Base-by-base conservation (phyloP, 2,329 filamentous ascomycete genomes). In the Trichoderma koningii region DNA sequence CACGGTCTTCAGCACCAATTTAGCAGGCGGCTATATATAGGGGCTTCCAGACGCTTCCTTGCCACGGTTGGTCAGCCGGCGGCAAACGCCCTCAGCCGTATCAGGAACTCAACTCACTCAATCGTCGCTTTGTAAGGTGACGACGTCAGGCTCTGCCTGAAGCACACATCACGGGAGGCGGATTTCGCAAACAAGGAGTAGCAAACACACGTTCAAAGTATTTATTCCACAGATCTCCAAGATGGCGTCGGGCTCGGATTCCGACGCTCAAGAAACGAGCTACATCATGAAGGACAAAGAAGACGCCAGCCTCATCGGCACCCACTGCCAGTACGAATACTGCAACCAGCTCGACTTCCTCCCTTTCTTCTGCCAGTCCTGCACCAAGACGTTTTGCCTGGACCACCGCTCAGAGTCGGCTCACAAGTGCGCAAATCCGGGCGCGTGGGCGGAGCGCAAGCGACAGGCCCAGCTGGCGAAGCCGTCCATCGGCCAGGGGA, bases 261-360 rank as follows among this genome's bases (percentile, higher is more conserved):
- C 71, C 62, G 72, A 74, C 60, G 66, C 75, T 66, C 75, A 78
- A 62, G 80, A 82, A 68, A 83, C 81, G 55, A 89, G 82, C 75
- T 92, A 88, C 80, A 84, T 88, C 75, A 93, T 93, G 89, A 83
- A 89, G 73, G 85, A 87, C 72, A 84, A 78, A 66, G 75, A 83
- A 75, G 93, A 97, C 78, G 89, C 93, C 55, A 89, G 91, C 72
- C 85, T 93, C 26, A 89, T 98, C 71, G 95, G 95, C 77, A 87
- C 87, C 68, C 93, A 97, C 81, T 99, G 95, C 84, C 88, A 97
- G 77, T 89, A 91, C 78, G 82, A 89, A 69, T 96, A 92, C 82
- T 99, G 95, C 83, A 90, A 93, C 75, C 91, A 95, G 75, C 90
- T 98, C 67, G 95, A 98, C 79, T 98, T 99, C 77, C 87, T 99